Evolutionary conservation across 2,329 filamentous ascomycete genomes (phyloP).

Genomic region (Fusarium proliferatum): DNA sequence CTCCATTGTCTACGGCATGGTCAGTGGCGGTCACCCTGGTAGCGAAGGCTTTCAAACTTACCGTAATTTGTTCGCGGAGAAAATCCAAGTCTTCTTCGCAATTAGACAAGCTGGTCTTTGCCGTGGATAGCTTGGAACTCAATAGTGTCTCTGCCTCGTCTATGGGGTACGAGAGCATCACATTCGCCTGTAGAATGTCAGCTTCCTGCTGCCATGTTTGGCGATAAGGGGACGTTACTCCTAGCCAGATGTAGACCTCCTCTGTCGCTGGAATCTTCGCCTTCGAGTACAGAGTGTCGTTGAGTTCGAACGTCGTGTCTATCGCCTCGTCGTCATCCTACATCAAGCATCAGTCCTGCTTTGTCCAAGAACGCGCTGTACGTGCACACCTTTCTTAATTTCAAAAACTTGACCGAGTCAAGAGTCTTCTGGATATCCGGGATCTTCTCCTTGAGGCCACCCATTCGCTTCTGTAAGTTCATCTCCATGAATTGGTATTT

Average conservation of each 20-base stretch:
- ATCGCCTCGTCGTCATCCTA: constrained; percentile 73
- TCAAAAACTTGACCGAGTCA: constrained; percentile 88
- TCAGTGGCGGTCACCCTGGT: neutral
- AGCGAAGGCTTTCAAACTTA: constrained; percentile 56
- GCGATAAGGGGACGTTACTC: constrained; percentile 61
- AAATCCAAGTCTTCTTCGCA: constrained; percentile 98
- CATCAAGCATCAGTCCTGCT: constrained; percentile 32
- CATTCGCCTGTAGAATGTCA: constrained; percentile 76
- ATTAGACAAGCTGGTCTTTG: constrained; percentile 82
- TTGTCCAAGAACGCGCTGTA: neutral
- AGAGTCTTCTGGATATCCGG: constrained; percentile 97
- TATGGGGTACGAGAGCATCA: constrained; percentile 96
- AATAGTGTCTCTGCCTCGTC: constrained; percentile 86
- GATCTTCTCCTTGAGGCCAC: constrained; percentile 91
- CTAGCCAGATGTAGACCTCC: constrained; percentile 98
- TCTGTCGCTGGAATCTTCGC: constrained; percentile 84
- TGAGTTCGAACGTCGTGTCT: constrained; percentile 94
- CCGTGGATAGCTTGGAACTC: constrained; percentile 79
- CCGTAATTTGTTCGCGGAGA: constrained; percentile 94
- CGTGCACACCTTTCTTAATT: constrained; percentile 72
- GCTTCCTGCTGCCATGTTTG: constrained; percentile 2
- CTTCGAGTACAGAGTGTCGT: constrained; percentile 94
- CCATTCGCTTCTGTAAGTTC: constrained; percentile 86
- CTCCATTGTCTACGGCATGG: constrained; percentile 81
- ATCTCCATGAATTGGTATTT: constrained; percentile 99